These are phyloP conservation scores for Phytopythium aichiense DNA, from an alignment of 352 stramenopile genomes.

Conservation along the genomic window DNA sequence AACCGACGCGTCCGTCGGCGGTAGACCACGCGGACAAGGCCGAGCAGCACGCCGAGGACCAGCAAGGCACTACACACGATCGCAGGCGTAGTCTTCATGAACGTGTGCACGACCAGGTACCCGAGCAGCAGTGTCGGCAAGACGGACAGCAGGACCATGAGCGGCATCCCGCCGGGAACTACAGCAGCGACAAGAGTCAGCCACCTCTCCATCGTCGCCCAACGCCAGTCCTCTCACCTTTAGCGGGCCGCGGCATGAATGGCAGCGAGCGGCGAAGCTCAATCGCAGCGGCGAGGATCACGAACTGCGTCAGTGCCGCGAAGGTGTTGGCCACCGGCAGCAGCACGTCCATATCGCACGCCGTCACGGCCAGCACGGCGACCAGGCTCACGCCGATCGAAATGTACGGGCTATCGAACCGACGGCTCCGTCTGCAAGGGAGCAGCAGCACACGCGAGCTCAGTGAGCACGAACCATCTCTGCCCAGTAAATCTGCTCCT, in stretches of 20 bases:
- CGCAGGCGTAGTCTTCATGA: slow-evolving; percentile 9
- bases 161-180: slow-evolving; percentile 22
- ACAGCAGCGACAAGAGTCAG: neutral
- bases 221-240: slow-evolving; percentile 6
- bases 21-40: slow-evolving; percentile 4
- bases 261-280: slow-evolving; percentile 63
- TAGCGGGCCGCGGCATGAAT: slow-evolving; percentile 50
- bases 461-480: neutral
- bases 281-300: slow-evolving; percentile 85
- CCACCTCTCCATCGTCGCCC: too few relatives aligned
- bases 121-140: slow-evolving; percentile 16
- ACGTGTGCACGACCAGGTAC: slow-evolving; percentile 15
- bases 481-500: neutral
- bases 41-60: slow-evolving; percentile 8
- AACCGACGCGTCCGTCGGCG: neutral
- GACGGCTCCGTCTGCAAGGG: slow-evolving; percentile 24
- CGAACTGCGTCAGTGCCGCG: slow-evolving; percentile 62
- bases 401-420: slow-evolving; percentile 23
- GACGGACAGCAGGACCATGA: slow-evolving; percentile 18
- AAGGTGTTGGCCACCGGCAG: slow-evolving; percentile 80
- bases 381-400: slow-evolving; percentile 24
- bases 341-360: slow-evolving; percentile 40
- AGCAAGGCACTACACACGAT: slow-evolving; percentile 10
- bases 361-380: slow-evolving; percentile 17
- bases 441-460: neutral